These are phyloP conservation scores for Chaetomiaceae sp. DNA, from an alignment of 2,329 filamentous ascomycete species.

Conservation along the genomic window DNA sequence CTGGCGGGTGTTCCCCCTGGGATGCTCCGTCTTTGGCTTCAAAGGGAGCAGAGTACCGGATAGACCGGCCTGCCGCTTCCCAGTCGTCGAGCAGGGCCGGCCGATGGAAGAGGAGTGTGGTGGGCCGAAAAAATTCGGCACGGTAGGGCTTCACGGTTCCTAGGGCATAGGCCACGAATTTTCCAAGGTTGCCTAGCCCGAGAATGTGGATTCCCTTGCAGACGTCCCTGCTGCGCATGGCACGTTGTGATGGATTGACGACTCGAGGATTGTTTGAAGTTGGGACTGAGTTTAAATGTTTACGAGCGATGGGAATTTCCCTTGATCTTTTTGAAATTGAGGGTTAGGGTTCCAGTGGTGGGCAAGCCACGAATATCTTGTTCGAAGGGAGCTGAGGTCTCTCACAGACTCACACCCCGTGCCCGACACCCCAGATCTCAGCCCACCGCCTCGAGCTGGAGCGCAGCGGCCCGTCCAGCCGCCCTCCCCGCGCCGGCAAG, in stretches of 20 bases:
- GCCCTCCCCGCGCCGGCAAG: constrained; percentile 58
- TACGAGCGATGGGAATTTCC: no score
- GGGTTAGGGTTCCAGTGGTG: constrained; percentile 1
- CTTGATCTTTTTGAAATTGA: no score
- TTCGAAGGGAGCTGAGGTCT: no score
- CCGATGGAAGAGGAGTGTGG: constrained; percentile 16
- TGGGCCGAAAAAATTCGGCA: background rate
- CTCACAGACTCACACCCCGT: background rate
- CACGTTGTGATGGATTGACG: no score
- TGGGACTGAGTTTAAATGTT: no score
- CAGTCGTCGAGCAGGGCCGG: background rate
- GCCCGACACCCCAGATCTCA: constrained; percentile 56
- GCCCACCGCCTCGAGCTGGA: constrained; percentile 56
- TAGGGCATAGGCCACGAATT: constrained; percentile 17
- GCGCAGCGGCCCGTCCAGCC: constrained; percentile 57
- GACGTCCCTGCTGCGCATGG: no score
- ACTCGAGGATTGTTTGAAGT: no score
- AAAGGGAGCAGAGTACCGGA: background rate
- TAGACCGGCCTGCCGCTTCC: background rate
- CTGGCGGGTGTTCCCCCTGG: background rate
- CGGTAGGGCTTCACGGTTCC: no score
- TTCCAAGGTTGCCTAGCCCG: constrained; percentile 19
- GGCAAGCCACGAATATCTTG: no score
- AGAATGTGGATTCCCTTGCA: constrained; percentile 18
- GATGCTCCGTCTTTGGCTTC: no score